These are phyloP conservation scores for Teratosphaeria destructans DNA, from an alignment of 2,329 filamentous ascomycete genomes.

Conservation along the genomic window DNA sequence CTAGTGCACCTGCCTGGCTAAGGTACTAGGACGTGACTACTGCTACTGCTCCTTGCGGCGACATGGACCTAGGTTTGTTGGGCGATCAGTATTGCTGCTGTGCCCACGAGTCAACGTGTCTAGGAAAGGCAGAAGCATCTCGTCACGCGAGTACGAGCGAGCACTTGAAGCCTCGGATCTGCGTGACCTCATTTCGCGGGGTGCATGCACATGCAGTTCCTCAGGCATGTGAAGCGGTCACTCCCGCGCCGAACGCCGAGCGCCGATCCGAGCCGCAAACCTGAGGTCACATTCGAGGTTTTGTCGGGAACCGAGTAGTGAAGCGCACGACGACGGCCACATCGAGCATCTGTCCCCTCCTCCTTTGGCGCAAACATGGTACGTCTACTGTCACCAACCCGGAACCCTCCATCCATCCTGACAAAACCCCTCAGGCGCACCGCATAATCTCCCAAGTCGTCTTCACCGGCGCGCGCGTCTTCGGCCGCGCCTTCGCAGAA, in stretches of 20 bases:
- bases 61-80: not conserved
- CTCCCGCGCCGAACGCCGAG: not conserved
- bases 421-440: constrained; percentile 51
- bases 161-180: not conserved
- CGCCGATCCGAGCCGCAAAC: not conserved
- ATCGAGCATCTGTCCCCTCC: not conserved
- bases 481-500: constrained; percentile 85
- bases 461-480: constrained; percentile 78
- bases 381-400: not conserved
- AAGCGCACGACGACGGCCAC: not conserved
- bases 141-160: not conserved
- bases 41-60: not conserved
- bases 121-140: not conserved
- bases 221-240: not conserved
- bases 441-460: constrained; percentile 90
- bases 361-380: not conserved
- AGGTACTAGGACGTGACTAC: not conserved
- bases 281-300: not conserved
- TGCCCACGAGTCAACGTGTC: not conserved
- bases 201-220: not conserved
- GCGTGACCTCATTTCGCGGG: not conserved
- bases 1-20: not conserved
- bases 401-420: not conserved
- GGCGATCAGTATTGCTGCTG: not conserved
- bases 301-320: not conserved